phyloP scores from a whole-genome alignment of 2,329 filamentous ascomycete genomes.

The Cercospora zeina region DNA sequence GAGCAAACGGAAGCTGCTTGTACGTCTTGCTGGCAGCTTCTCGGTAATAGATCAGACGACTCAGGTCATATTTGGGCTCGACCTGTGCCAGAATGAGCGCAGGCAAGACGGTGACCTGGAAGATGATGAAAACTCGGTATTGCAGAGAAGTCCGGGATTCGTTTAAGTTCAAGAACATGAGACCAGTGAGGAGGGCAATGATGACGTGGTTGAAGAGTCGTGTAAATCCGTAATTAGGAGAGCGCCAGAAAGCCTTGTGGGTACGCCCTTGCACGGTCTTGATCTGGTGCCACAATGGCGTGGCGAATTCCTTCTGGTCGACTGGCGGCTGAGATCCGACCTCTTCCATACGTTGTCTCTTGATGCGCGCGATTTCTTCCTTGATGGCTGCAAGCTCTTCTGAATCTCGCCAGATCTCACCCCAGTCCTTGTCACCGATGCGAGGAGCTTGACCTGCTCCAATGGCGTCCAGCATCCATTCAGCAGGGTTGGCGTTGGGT shows the following conservation, averaged over 20 bases:
- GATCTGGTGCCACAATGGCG: conserved; percentile 76
- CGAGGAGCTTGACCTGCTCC: conserved; percentile 72
- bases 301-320: conserved; percentile 75
- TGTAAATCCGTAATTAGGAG: conserved; percentile 86
- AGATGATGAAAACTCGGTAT: conserved; percentile 85
- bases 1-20: conserved; percentile 73
- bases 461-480: conserved; percentile 85
- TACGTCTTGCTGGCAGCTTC: conserved; percentile 87
- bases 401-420: conserved; percentile 73
- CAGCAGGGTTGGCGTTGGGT: conserved; percentile 68
- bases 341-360: conserved; percentile 57
- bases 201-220: conserved; percentile 80
- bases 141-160: conserved; percentile 74
- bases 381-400: conserved; percentile 68
- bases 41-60: conserved; percentile 79
- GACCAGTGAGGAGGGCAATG: conserved; percentile 74
- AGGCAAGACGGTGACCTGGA: conserved; percentile 82
- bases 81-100: conserved; percentile 81
- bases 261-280: conserved; percentile 71
- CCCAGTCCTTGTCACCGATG: conserved; percentile 75
- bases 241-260: conserved; percentile 79
- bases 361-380: conserved; percentile 66
- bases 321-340: conserved; percentile 48
- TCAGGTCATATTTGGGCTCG: conserved; percentile 78
- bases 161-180: conserved; percentile 77